A percentile compares a stretch with the other conserved stretches of the same genome.
Conservation (phyloP, 148 eudicot genomes). For the Fagopyrum homotropicum region DNA sequence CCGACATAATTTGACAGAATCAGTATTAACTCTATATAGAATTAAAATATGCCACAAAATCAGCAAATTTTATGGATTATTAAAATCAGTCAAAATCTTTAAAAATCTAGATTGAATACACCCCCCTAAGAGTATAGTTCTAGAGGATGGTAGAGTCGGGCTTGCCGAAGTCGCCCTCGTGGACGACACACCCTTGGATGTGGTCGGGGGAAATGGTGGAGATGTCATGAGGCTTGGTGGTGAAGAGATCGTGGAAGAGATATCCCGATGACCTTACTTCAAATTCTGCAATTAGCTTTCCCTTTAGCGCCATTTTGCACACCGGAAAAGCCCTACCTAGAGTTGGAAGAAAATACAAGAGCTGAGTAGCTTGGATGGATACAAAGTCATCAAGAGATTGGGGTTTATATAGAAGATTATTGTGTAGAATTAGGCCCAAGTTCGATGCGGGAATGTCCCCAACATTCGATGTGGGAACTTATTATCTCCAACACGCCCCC, state of each 20-base stretch:
- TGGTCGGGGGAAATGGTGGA: slow-evolving; percentile 8
- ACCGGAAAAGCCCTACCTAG: background rate
- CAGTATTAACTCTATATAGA: too few relatives aligned
- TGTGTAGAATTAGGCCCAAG: too few relatives aligned
- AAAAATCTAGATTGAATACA: too few relatives aligned
- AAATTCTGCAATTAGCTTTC: slow-evolving; percentile 5
- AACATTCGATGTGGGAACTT: too few relatives aligned
- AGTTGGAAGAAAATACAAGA: background rate
- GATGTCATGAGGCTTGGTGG: slow-evolving; percentile 13
- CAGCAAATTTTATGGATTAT: too few relatives aligned
- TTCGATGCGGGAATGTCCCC: too few relatives aligned
- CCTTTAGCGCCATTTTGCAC: slow-evolving; percentile 12
- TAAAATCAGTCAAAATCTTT: too few relatives aligned
- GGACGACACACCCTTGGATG: slow-evolving; percentile 18
- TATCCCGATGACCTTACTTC: slow-evolving; percentile 12
- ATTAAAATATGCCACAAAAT: too few relatives aligned
- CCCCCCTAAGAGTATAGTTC: slow-evolving; percentile 20
- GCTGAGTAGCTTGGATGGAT: background rate
- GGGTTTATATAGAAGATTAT: background rate
- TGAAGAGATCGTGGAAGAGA: slow-evolving; percentile 18
- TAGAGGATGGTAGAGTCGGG: slow-evolving; percentile 15
- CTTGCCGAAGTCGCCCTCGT: slow-evolving; percentile 18
- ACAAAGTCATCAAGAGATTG: background rate
- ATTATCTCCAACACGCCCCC: too few relatives aligned
- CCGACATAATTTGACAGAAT: too few relatives aligned